Conservation (phyloP, 1,139 yeast genomes). For the Pichia sp. region DNA sequence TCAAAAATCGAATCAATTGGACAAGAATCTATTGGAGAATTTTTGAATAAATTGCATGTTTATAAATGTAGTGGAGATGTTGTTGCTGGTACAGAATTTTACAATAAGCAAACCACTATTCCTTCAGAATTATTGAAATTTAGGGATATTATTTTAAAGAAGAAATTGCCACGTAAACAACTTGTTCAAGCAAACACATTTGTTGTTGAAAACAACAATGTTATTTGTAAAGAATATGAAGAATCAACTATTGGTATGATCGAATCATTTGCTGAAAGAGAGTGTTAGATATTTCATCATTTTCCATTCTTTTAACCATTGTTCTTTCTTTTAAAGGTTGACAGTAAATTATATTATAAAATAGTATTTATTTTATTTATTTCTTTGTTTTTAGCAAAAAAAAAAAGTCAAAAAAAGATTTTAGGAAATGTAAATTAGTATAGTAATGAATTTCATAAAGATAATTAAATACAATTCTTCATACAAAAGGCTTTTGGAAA, state of each 20-base stretch:
- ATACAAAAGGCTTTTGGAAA: too few species aligned
- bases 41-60: conserved; percentile 64
- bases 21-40: conserved; percentile 66
- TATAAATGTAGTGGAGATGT: conserved; percentile 75
- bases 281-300: conserved; percentile 17
- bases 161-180: conserved; percentile 79
- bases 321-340: too few species aligned
- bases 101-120: conserved; percentile 61
- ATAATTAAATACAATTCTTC: too few species aligned
- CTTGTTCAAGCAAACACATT: conserved; percentile 75
- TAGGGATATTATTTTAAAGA: conserved; percentile 61
- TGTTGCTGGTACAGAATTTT: conserved; percentile 55
- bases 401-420: too few species aligned
- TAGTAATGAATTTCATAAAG: too few species aligned
- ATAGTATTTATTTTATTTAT: too few species aligned
- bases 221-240: conserved; percentile 62
- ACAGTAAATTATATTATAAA: too few species aligned
- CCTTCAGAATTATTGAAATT: conserved; percentile 55
- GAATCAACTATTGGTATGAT: conserved; percentile 75
- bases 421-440: too few species aligned
- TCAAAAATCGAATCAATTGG: conserved; percentile 61
- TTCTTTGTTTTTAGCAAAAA: too few species aligned
- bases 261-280: conserved; percentile 67
- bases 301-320: too few species aligned
- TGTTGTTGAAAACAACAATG: conserved; percentile 34